Evolutionary conservation across 768 basidiomycete genomes (phyloP).

Genomic region (Suillus sp.): DNA sequence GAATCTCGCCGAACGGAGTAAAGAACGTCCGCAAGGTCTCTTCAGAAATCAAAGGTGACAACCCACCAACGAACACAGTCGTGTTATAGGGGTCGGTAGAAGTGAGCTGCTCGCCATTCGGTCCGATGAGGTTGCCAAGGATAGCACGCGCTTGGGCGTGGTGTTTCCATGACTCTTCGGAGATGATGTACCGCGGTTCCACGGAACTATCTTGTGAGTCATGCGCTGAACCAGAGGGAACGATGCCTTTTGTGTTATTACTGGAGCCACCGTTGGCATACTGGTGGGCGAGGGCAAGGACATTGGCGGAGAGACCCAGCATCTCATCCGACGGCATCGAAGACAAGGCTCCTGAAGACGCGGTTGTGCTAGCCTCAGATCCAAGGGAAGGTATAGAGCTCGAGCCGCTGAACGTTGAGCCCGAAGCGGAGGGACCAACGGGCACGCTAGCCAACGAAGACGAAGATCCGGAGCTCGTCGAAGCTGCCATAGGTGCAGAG

Average conservation of each 20-base stretch:
- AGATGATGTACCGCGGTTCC: slow-evolving; percentile 56
- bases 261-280: slow-evolving; percentile 42
- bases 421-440: slow-evolving; percentile 46
- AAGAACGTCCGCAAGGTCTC: slow-evolving; percentile 92
- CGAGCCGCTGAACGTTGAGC: slow-evolving; percentile 52
- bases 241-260: slow-evolving; percentile 27
- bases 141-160: slow-evolving; percentile 83
- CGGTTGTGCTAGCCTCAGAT: slow-evolving; percentile 47
- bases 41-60: slow-evolving; percentile 87
- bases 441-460: slow-evolving; percentile 34
- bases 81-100: slow-evolving; percentile 96
- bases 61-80: slow-evolving; percentile 91
- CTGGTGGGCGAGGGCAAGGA: slow-evolving; percentile 51
- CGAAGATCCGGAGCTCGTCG: slow-evolving; percentile 24
- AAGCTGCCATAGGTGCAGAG: slow-evolving; percentile 65
- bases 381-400: slow-evolving; percentile 54
- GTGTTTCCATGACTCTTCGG: slow-evolving; percentile 83
- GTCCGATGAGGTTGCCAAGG: slow-evolving; percentile 80
- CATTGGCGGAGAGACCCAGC: slow-evolving; percentile 46
- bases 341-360: slow-evolving; percentile 52
- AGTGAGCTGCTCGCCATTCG: slow-evolving; percentile 83
- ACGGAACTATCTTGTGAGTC: slow-evolving; percentile 44
- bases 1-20: slow-evolving; percentile 89
- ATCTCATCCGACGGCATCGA: slow-evolving; percentile 57
- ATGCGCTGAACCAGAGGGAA: slow-evolving; percentile 41